Evolutionary conservation across 768 basidiomycete genomes (phyloP).

Genomic region (Pleurotus djamor): DNA sequence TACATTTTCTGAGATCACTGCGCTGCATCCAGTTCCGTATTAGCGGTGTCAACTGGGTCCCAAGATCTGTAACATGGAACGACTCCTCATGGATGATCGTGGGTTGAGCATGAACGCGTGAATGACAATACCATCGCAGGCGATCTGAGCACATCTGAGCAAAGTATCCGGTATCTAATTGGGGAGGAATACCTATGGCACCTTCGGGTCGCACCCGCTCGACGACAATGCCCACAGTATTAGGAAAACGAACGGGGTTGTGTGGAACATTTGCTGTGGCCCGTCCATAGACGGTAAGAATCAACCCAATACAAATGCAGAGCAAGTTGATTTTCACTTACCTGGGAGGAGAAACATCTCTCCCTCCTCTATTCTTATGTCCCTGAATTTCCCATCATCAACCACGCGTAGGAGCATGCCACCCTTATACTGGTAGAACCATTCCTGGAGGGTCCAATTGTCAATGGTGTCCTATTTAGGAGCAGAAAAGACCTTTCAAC

Average conservation of each 20-base stretch:
- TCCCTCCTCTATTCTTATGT: slow-evolving; percentile 89
- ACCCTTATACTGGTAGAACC: slow-evolving; percentile 98
- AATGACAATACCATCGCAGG: slow-evolving; percentile 87
- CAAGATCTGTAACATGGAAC: slow-evolving; percentile 89
- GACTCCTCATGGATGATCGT: slow-evolving; percentile 81
- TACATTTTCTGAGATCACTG: slow-evolving; percentile 65
- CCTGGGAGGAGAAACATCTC: slow-evolving; percentile 97
- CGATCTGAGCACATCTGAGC: no score
- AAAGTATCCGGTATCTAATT: not conserved
- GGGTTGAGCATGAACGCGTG: slow-evolving; percentile 53
- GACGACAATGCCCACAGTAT: slow-evolving; percentile 91
- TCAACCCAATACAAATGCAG: no score
- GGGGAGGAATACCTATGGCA: slow-evolving; percentile 55
- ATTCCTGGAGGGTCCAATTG: slow-evolving; percentile 59
- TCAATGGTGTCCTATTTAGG: not conserved
- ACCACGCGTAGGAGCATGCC: slow-evolving; percentile 88
- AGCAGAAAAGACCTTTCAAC: slow-evolving; percentile 8
- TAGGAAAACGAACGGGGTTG: slow-evolving; percentile 89
- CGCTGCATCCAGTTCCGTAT: slow-evolving; percentile 82
- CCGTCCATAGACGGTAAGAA: not conserved
- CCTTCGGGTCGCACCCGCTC: slow-evolving; percentile 78
- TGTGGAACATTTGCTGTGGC: slow-evolving; percentile 88
- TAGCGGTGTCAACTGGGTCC: slow-evolving; percentile 89
- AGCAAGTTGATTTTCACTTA: slow-evolving; percentile 36
- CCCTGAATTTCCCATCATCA: slow-evolving; percentile 75